Evolutionary conservation across 2,329 filamentous ascomycete species (phyloP).

Genomic region (Polytolypa hystricis): DNA sequence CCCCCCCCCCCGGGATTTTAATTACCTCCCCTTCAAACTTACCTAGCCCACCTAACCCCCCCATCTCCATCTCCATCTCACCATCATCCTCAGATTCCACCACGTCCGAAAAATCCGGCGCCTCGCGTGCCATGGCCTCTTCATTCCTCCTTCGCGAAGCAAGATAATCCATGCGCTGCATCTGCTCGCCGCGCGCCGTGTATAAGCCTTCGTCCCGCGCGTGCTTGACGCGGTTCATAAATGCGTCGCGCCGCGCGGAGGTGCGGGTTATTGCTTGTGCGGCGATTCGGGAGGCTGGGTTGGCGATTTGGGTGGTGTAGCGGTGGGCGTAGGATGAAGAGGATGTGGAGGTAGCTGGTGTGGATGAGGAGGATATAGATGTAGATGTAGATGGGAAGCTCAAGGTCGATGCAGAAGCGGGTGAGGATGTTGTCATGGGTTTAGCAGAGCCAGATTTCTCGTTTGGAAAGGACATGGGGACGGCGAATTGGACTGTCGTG

Average conservation of each 20-base stretch:
- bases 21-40: background rate
- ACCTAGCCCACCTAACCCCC: conserved; percentile 11
- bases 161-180: conserved; percentile 32
- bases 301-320: conserved; percentile 24
- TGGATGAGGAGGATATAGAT: background rate
- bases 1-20: background rate
- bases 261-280: conserved; percentile 6
- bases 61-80: conserved; percentile 14
- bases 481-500: background rate
- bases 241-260: conserved; percentile 24
- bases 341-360: conserved; percentile 9
- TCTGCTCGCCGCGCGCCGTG: conserved; percentile 32
- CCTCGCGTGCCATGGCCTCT: conserved; percentile 25
- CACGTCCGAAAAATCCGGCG: conserved; percentile 17
- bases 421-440: background rate
- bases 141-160: conserved; percentile 29
- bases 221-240: conserved; percentile 31
- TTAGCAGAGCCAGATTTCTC: background rate
- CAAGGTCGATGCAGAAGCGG: no score
- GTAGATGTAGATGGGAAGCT: background rate
- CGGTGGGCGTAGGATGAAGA: conserved; percentile 24
- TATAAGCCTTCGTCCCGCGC: conserved; percentile 29
- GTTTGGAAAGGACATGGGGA: background rate
- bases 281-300: conserved; percentile 20
- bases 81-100: conserved; percentile 16